Evolutionary conservation across 1,284 basidiomycete species (phyloP).

Genomic region (Ceratobasidium theobromae): DNA sequence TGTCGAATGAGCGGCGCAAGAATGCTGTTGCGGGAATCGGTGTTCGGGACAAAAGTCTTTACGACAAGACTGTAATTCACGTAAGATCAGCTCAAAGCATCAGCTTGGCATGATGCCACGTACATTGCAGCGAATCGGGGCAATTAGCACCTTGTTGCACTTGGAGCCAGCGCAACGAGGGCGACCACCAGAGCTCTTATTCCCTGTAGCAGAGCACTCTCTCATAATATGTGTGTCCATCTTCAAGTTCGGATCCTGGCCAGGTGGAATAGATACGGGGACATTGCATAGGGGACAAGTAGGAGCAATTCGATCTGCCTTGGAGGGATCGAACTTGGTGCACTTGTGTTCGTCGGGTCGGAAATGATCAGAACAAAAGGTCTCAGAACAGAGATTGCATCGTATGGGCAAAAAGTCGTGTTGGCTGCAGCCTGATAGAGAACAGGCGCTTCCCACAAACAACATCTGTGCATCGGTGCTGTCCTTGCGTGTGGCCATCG

Average conservation of each 20-base stretch:
- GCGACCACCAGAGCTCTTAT: conserved; percentile 50
- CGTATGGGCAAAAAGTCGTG: conserved; percentile 82
- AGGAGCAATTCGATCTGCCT: conserved; percentile 70
- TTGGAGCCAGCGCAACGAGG: conserved; percentile 54
- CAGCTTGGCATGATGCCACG: conserved; percentile 41
- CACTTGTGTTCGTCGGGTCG: conserved; percentile 64
- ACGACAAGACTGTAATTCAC: conserved; percentile 56
- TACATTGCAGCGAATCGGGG: conserved; percentile 71
- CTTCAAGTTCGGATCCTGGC: conserved; percentile 71
- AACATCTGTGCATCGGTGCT: conserved; percentile 55
- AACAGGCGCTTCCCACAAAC: conserved; percentile 68
- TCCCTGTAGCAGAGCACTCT: conserved; percentile 68
- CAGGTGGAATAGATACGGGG: conserved; percentile 67
- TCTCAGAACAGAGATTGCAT: conserved; percentile 32
- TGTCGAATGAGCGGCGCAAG: conserved; percentile 46
- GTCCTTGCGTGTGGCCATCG: conserved; percentile 43
- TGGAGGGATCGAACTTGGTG: conserved; percentile 64
- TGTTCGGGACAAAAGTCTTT: conserved; percentile 71
- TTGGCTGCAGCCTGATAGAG: conserved; percentile 59
- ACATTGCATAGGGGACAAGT: conserved; percentile 71
- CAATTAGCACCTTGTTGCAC: conserved; percentile 70
- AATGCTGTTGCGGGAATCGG: conserved; percentile 69
- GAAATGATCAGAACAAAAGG: conserved; percentile 75
- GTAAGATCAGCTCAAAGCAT: neutral
- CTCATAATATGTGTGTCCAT: conserved; percentile 69